phyloP scores from a whole-genome alignment of 176 grass and related monocot species.

The Tillandsia fasciculata region DNA sequence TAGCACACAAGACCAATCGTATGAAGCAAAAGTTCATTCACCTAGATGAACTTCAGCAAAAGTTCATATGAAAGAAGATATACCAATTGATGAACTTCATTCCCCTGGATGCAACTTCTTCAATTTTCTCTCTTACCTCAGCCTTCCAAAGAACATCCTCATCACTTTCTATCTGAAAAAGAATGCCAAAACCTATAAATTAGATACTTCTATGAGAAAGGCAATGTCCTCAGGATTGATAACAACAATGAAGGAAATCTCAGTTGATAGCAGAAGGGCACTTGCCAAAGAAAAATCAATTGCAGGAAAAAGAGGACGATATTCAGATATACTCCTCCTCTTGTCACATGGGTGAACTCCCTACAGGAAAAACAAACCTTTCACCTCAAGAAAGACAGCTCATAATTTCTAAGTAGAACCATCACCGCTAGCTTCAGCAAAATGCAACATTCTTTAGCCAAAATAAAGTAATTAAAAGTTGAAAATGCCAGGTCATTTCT shows the following conservation, averaged over 20 bases:
- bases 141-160: conserved; percentile 79
- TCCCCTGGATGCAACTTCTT: conserved; percentile 53
- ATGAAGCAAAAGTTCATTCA: no score
- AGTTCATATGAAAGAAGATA: conserved; percentile 1
- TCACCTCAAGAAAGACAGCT: neutral
- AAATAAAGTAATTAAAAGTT: neutral
- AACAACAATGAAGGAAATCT: neutral
- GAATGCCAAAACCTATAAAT: neutral
- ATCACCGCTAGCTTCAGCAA: neutral
- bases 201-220: neutral
- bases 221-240: neutral
- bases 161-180: conserved; percentile 63
- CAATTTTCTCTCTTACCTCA: conserved; percentile 64
- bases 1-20: neutral
- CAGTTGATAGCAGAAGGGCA: conserved; percentile 8
- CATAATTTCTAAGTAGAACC: no score
- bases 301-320: conserved; percentile 58
- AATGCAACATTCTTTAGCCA: neutral
- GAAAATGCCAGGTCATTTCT: neutral
- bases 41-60: neutral
- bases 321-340: conserved; percentile 80
- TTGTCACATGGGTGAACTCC: conserved; percentile 75
- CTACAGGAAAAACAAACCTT: neutral
- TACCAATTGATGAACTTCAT: conserved; percentile 87
- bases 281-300: conserved; percentile 96